A percentile compares a stretch with the other conserved stretches of the same genome.
phyloP scores from a whole-genome alignment of 2,329 filamentous ascomycete species.

The Calonectria montana region DNA sequence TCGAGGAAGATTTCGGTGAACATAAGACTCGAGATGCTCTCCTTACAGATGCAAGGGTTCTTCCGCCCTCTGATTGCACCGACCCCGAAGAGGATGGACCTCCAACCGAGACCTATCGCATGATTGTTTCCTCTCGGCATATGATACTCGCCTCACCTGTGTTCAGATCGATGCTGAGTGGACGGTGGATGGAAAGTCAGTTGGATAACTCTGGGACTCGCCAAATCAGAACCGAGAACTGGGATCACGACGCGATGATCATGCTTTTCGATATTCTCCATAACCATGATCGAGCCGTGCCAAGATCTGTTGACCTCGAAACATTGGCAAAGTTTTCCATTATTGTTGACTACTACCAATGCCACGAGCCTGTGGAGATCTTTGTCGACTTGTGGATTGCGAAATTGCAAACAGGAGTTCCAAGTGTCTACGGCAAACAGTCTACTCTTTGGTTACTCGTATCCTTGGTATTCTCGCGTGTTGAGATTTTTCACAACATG shows the following conservation, averaged over 20 bases:
- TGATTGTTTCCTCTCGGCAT: conserved; percentile 12
- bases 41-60: not conserved
- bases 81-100: not conserved
- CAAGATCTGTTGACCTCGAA: fast-evolving
- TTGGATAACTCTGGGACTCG: not conserved
- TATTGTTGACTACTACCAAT: conserved; percentile 23
- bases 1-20: not conserved
- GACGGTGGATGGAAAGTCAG: not conserved
- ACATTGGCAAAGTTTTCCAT: not conserved
- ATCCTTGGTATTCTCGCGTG: not conserved
- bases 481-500: not conserved
- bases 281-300: not conserved
- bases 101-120: not conserved
- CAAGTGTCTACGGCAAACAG: not conserved
- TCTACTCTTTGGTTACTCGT: not conserved
- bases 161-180: not conserved
- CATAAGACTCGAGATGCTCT: not conserved
- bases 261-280: conserved; percentile 11
- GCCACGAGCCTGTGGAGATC: not conserved
- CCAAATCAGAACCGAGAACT: not conserved
- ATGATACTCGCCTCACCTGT: not conserved
- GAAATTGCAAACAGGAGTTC: not conserved
- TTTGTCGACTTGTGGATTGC: conserved; percentile 1
- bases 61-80: not conserved
- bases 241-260: not conserved